Percentiles rank a stretch among this genome's conserved stretches.
Evolutionary conservation across 1,284 basidiomycete species (phyloP).

Genomic region (Cyathus pygmaeus): DNA sequence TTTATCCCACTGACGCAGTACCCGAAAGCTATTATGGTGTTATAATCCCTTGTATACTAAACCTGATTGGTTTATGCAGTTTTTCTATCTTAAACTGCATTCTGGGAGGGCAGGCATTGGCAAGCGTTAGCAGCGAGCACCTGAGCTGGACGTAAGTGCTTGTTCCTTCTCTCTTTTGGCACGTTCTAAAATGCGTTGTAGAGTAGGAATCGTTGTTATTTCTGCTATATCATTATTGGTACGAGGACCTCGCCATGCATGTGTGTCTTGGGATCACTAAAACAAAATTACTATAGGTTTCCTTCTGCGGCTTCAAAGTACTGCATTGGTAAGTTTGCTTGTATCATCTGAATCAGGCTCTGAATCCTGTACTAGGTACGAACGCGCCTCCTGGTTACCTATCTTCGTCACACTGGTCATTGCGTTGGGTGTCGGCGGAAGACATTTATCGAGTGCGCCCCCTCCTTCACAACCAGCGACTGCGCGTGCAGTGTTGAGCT

Average conservation of each 20-base stretch:
- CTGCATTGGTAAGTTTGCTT: constrained; percentile 64
- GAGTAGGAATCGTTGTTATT: constrained; percentile 91
- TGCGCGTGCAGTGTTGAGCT: constrained; percentile 64
- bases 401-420: constrained; percentile 82
- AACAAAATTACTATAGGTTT: constrained; percentile 56
- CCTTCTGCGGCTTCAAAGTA: constrained; percentile 83
- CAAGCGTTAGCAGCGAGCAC: constrained; percentile 72
- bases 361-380: constrained; percentile 60
- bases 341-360: too few relatives aligned
- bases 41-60: constrained; percentile 71
- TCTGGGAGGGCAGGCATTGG: constrained; percentile 81
- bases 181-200: constrained; percentile 30
- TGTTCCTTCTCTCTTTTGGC: background rate
- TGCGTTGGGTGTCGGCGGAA: constrained; percentile 77
- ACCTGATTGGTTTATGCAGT: constrained; percentile 72
- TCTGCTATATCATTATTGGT: constrained; percentile 78
- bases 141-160: constrained; percentile 72
- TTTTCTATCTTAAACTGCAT: constrained; percentile 85
- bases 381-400: constrained; percentile 82
- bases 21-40: constrained; percentile 71
- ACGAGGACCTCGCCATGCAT: constrained; percentile 11
- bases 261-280: background rate
- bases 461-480: constrained; percentile 59
- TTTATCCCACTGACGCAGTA: too few relatives aligned
- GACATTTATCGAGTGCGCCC: constrained; percentile 57